Evolutionary conservation across 805 yeast species (phyloP).

Genomic region (Saturnispora ahearnii): DNA sequence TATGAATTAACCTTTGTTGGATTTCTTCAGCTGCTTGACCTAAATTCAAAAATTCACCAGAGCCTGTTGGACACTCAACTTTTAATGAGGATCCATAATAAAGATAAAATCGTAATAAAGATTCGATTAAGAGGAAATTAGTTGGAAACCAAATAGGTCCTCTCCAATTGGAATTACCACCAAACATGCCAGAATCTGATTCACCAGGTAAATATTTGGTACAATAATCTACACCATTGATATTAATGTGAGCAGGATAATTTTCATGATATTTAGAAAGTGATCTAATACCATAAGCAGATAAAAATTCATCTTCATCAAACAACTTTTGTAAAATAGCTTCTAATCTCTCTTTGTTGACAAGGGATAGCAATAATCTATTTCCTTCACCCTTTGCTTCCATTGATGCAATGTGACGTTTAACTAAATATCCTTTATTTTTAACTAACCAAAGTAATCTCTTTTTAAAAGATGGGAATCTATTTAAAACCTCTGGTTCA

Average conservation of each 20-base stretch:
- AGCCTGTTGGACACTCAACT: constrained; percentile 81
- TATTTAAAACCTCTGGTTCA: constrained; percentile 71
- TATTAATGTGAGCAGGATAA: constrained; percentile 77
- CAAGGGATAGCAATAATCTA: constrained; percentile 69
- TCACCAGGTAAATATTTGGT: constrained; percentile 81
- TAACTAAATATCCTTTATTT: constrained; percentile 59
- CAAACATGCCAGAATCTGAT: constrained; percentile 87
- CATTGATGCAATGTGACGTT: constrained; percentile 82
- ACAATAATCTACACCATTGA: constrained; percentile 60
- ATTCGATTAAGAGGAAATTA: constrained; percentile 75
- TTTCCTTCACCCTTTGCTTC: constrained; percentile 70
- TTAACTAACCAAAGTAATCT: constrained; percentile 78
- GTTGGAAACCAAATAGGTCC: constrained; percentile 98
- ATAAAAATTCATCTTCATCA: constrained; percentile 78
- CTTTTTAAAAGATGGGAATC: constrained; percentile 74
- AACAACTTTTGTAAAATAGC: constrained; percentile 73
- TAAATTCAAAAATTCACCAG: constrained; percentile 65
- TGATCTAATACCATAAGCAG: constrained; percentile 81
- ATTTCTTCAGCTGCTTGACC: constrained; percentile 88
- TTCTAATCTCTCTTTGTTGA: constrained; percentile 66
- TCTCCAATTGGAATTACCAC: constrained; percentile 95
- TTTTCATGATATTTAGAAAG: constrained; percentile 78
- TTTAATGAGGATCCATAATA: constrained; percentile 82
- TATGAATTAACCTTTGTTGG: constrained; percentile 73
- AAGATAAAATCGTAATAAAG: constrained; percentile 76